Evolutionary conservation across 108 stramenopile species (phyloP).

Genomic region (Chaetoceros tenuissimus): DNA sequence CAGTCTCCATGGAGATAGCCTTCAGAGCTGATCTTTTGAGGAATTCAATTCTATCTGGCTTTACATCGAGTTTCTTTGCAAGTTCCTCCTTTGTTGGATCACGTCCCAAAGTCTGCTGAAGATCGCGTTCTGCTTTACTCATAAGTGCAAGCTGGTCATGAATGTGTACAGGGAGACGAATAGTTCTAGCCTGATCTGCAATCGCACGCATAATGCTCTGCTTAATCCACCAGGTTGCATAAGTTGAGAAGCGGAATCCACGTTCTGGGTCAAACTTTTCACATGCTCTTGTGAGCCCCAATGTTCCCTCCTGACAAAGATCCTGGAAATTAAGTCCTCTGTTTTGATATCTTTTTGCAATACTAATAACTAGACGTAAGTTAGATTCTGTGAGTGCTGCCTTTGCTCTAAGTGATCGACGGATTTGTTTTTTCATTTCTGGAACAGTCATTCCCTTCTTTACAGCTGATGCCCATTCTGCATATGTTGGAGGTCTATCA

Average conservation of each 20-base stretch:
- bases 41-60: constrained; percentile 68
- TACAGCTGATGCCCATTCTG: constrained; percentile 74
- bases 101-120: constrained; percentile 61
- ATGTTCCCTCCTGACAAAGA: constrained; percentile 89
- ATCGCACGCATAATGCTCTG: constrained; percentile 92
- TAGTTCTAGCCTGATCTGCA: constrained; percentile 85
- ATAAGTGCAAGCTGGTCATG: constrained; percentile 73
- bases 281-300: constrained; percentile 87
- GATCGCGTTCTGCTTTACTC: constrained; percentile 56
- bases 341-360: constrained; percentile 82
- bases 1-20: constrained; percentile 70
- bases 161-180: constrained; percentile 89
- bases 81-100: constrained; percentile 75
- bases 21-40: constrained; percentile 57
- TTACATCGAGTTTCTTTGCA: constrained; percentile 45
- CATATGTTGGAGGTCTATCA: constrained; percentile 70
- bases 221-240: constrained; percentile 98
- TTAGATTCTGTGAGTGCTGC: constrained; percentile 79
- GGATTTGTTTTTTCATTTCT: constrained; percentile 84
- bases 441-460: constrained; percentile 62
- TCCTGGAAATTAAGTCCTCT: constrained; percentile 83
- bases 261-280: constrained; percentile 94
- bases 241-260: constrained; percentile 94
- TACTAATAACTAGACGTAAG: constrained; percentile 83
- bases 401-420: constrained; percentile 77